Conservation (phyloP, 2,329 filamentous ascomycete genomes). For the Colletotrichum zoysiae region DNA sequence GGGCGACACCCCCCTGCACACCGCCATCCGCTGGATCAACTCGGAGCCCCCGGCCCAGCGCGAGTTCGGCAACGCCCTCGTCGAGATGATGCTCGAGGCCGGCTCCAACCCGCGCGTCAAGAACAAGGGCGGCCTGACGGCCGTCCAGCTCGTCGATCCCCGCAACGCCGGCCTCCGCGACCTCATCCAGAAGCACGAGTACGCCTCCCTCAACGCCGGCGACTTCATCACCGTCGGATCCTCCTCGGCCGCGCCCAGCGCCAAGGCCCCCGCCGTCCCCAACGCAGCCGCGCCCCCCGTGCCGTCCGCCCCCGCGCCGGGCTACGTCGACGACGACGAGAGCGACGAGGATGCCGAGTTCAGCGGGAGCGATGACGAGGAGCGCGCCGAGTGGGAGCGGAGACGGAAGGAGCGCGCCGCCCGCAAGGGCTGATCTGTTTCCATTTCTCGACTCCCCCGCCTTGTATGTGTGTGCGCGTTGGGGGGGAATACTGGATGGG, state of each 20-base stretch:
- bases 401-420: constrained; percentile 58
- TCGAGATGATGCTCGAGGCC: constrained; percentile 86
- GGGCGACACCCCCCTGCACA: constrained; percentile 83
- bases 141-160: constrained; percentile 80
- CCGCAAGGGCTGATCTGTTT: constrained; percentile 40
- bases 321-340: constrained; percentile 36
- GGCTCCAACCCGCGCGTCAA: constrained; percentile 69
- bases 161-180: constrained; percentile 71
- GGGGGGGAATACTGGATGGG: background rate
- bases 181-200: constrained; percentile 78
- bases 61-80: constrained; percentile 73
- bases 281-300: constrained; percentile 40
- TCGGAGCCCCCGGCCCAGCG: constrained; percentile 72
- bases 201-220: constrained; percentile 68
- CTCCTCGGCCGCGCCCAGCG: constrained; percentile 29
- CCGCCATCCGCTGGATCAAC: constrained; percentile 83
- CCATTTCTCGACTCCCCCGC: background rate
- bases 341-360: constrained; percentile 70
- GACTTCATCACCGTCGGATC: constrained; percentile 64
- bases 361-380: constrained; percentile 74
- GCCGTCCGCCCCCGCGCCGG: constrained; percentile 42
- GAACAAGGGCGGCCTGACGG: constrained; percentile 81
- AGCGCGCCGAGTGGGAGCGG: constrained; percentile 72
- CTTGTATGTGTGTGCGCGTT: background rate
- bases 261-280: constrained; percentile 31